These are phyloP conservation scores for Nitzschia palea DNA, from an alignment of 108 stramenopile species.

Conservation along the genomic window DNA sequence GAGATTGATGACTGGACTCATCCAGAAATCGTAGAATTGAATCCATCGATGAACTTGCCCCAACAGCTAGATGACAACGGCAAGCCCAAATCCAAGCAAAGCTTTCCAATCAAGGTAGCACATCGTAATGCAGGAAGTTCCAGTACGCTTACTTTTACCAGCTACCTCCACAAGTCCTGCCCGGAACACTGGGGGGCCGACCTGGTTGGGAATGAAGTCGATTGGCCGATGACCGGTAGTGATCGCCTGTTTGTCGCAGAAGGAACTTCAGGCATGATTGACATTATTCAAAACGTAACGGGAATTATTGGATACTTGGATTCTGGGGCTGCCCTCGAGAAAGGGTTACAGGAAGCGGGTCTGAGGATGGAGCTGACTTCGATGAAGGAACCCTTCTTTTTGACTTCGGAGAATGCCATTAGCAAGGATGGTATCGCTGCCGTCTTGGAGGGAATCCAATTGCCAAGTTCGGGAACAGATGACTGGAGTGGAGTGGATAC, in stretches of 20 bases:
- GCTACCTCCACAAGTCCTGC: conserved; percentile 52
- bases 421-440: conserved; percentile 62
- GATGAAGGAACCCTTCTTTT: conserved; percentile 56
- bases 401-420: conserved; percentile 48
- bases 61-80: conserved; percentile 27
- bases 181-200: conserved; percentile 61
- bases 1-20: conserved; percentile 70
- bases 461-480: conserved; percentile 42
- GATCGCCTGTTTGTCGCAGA: too few species aligned
- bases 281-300: too few species aligned
- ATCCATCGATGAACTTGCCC: conserved; percentile 25
- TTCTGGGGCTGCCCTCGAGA: conserved; percentile 67
- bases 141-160: conserved; percentile 57
- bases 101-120: conserved; percentile 55
- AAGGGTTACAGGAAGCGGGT: conserved; percentile 57
- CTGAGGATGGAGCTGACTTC: conserved; percentile 25
- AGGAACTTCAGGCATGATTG: too few species aligned
- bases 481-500: conserved; percentile 56
- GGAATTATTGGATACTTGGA: conserved; percentile 77
- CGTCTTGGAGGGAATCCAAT: conserved; percentile 3
- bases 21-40: conserved; percentile 45
- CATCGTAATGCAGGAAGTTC: conserved; percentile 68
- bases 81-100: neutral
- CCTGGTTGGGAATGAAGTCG: conserved; percentile 29
- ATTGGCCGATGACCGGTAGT: too few species aligned